These are phyloP conservation scores for Elaeis oleifera DNA, from an alignment of 202 grass and related monocot genomes.

Conservation along the genomic window DNA sequence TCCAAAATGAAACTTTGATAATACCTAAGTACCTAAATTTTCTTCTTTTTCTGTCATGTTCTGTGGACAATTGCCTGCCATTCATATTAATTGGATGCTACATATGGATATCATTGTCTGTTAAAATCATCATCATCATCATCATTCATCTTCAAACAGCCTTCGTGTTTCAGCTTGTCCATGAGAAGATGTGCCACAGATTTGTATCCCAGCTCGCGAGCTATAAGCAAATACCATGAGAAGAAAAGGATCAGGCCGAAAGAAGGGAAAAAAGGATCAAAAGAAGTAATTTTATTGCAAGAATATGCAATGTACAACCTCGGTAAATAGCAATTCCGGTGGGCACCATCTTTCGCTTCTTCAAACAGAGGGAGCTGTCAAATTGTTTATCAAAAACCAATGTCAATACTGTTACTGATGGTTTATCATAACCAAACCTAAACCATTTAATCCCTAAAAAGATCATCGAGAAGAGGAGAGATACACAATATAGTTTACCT, in stretches of 20 bases:
- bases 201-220: slow-evolving; percentile 56
- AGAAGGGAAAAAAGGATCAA: not conserved
- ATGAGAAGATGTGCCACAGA: slow-evolving; percentile 93
- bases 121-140: too few species aligned
- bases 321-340: slow-evolving; percentile 86
- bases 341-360: slow-evolving; percentile 73
- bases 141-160: not conserved
- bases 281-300: not conserved
- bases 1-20: too few species aligned
- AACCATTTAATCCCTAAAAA: too few species aligned
- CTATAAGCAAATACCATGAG: slow-evolving; percentile 24
- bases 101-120: too few species aligned
- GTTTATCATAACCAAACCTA: too few species aligned
- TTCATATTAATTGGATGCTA: too few species aligned
- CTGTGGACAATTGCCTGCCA: too few species aligned
- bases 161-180: slow-evolving; percentile 56
- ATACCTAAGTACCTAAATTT: too few species aligned
- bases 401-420: too few species aligned
- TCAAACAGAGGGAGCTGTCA: slow-evolving; percentile 69
- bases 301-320: slow-evolving; percentile 18
- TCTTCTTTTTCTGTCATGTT: too few species aligned
- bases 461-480: too few species aligned
- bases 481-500: slow-evolving; percentile 22
- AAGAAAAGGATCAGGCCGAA: not conserved
- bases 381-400: slow-evolving; percentile 6